Evolutionary conservation across 1,139 yeast species (phyloP), one percentile per base, ranked within the genome.

Genomic region (Magnusiomyces ingens): DNA sequence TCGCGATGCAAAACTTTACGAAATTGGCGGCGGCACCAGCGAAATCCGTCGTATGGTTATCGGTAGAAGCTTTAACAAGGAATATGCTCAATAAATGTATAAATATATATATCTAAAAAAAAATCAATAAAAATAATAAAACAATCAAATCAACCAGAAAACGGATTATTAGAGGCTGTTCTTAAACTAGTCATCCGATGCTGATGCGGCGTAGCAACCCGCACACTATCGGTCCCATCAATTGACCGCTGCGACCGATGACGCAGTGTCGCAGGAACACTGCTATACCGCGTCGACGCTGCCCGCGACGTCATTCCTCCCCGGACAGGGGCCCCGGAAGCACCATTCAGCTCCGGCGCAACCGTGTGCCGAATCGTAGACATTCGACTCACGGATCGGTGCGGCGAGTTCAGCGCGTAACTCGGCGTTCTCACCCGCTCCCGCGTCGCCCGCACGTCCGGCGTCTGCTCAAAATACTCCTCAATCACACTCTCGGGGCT

Each of bases 11-110:
- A 67, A 67, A 55, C 59, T 67, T 29, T 67, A 67, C 46, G 70
- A 67, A 53, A 67, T 67, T 53, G 70, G 70, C 8, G 70, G 70
- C 4, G 70, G 70, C 18, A 67, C 69, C n/a, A 62, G 67, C 32
- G 70, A 67, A 50, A 53, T 67, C 36, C 60, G 70, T 15, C 63
- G 68, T 15, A 65, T 67, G 65, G 68, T 67, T 45, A 67, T 67
- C 51, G 70, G 70, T 2, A 58, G 70, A 29, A 65, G 67, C 10
- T 64, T 67, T 52, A 64, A 65, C 58, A 66, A 65, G 57, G 65
- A 67, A 49, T 67, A 60, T 53, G 32, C 37, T 12, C 50, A 49
- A 45, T 44, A 19, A 18, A 15, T 17, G n/a, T 41, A 42, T 42
- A 19, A 19, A 19, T 21, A 19, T 26, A 6, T 6, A 6, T 42